phyloP scores from a whole-genome alignment of 176 grass and related monocot genomes.

The Zizania latifolia region DNA sequence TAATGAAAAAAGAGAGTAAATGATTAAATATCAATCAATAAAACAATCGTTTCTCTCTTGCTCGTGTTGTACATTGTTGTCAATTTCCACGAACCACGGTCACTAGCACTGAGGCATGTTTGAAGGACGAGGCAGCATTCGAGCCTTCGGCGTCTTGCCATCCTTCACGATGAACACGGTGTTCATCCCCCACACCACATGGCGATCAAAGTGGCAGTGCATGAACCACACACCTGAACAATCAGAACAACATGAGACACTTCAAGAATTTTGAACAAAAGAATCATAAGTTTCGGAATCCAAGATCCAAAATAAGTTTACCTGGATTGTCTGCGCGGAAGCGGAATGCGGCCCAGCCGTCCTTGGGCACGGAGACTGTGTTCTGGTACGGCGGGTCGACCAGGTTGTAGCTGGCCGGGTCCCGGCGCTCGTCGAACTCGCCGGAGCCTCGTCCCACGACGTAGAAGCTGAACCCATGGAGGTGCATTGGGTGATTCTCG shows the following conservation, averaged over 20 bases:
- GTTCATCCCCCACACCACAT: slow-evolving; percentile 63
- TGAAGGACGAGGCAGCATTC: slow-evolving; percentile 38
- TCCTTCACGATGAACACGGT: slow-evolving; percentile 68
- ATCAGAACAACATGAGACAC: not conserved
- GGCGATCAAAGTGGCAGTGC: slow-evolving; percentile 71
- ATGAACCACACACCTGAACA: slow-evolving; percentile 60
- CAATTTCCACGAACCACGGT: not conserved
- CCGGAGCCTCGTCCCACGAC: slow-evolving; percentile 27
- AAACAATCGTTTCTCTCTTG: not conserved
- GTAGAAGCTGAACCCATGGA: slow-evolving; percentile 37
- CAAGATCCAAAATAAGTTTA: not conserved
- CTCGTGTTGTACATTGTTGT: not conserved
- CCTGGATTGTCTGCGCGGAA: slow-evolving; percentile 32
- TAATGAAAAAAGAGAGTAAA: not conserved
- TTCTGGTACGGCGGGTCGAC: slow-evolving; percentile 31
- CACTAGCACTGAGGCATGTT: slow-evolving; percentile 47
- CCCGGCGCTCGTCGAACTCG: not conserved
- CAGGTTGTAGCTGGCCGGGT: slow-evolving; percentile 25
- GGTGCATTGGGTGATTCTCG: slow-evolving; percentile 40
- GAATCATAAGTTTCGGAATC: not conserved
- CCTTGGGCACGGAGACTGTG: slow-evolving; percentile 23
- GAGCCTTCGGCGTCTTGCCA: slow-evolving; percentile 8
- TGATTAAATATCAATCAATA: not conserved
- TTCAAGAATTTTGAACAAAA: not conserved
- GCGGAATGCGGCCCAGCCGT: slow-evolving; percentile 32